These are phyloP conservation scores for Proliferodiscus dingleyae DNA, from an alignment of 2,329 filamentous ascomycete species.

Conservation along the genomic window DNA sequence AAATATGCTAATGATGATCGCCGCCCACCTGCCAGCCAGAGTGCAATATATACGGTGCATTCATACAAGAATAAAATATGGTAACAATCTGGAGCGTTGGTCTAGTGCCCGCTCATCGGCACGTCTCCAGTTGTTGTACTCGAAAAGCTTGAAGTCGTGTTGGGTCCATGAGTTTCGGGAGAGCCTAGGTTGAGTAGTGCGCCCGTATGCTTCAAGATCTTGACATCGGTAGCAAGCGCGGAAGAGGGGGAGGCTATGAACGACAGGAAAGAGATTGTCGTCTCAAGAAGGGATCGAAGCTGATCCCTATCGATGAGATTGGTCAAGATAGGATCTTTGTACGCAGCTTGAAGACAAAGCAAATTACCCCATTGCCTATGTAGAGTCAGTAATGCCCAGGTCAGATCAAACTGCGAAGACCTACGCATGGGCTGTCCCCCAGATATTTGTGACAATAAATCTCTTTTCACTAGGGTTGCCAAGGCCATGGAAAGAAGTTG, in stretches of 20 bases:
- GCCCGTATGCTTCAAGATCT: slow-evolving; percentile 54
- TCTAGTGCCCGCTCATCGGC: slow-evolving; percentile 4
- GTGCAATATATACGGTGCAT: slow-evolving; percentile 23
- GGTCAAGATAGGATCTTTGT: slow-evolving; percentile 58
- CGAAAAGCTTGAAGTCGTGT: slow-evolving; percentile 16
- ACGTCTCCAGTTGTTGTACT: slow-evolving; percentile 15
- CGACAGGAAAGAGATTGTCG: slow-evolving; percentile 72
- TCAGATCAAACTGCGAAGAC: slow-evolving; percentile 34
- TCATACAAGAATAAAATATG: slow-evolving; percentile 13
- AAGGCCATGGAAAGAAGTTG: slow-evolving; percentile 70
- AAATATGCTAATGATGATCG: slow-evolving; percentile 7
- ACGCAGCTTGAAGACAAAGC: slow-evolving; percentile 80
- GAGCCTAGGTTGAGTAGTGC: slow-evolving; percentile 17
- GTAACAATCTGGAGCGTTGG: neutral
- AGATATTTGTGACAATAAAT: slow-evolving; percentile 89
- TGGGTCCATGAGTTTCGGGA: slow-evolving; percentile 4
- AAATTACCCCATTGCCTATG: slow-evolving; percentile 93
- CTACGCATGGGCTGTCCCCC: slow-evolving; percentile 94
- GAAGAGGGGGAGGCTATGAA: slow-evolving; percentile 69
- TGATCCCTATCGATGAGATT: slow-evolving; percentile 50
- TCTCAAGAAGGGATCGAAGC: slow-evolving; percentile 58
- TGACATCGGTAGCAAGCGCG: slow-evolving; percentile 67
- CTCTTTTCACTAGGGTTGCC: slow-evolving; percentile 46
- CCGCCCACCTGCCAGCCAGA: slow-evolving; percentile 13
- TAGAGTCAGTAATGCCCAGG: slow-evolving; percentile 20